phyloP scores from a whole-genome alignment of 345 rosid species.

The Moringa oleifera region DNA sequence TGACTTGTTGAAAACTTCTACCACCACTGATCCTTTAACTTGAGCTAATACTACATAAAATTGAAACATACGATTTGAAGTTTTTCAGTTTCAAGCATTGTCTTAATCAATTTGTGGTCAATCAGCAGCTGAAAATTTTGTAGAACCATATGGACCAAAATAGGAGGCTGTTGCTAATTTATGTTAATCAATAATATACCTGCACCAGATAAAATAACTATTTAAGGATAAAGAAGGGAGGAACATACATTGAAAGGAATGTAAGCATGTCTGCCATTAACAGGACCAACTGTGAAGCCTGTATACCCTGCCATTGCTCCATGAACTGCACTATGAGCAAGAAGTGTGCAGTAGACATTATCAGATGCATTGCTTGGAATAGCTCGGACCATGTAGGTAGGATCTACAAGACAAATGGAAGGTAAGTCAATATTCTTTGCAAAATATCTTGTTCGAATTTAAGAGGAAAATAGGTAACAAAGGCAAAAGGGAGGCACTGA shows the following conservation, averaged over 20 bases:
- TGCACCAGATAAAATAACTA: not conserved
- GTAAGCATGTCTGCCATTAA: constrained; percentile 76
- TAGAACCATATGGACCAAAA: too few relatives aligned
- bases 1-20: too few relatives aligned
- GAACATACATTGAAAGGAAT: constrained; percentile 62
- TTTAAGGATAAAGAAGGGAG: constrained; percentile 1
- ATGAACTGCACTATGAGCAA: constrained; percentile 83
- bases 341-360: constrained; percentile 86
- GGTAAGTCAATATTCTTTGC: constrained; percentile 10
- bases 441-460: constrained; percentile 13
- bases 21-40: too few relatives aligned
- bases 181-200: not conserved
- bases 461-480: constrained; percentile 1
- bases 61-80: too few relatives aligned
- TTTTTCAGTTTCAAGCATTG: too few relatives aligned
- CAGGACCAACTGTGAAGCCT: constrained; percentile 75
- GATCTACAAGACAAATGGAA: constrained; percentile 49
- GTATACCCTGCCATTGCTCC: constrained; percentile 95
- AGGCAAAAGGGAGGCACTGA: constrained; percentile 14
- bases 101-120: too few relatives aligned
- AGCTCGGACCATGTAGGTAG: constrained; percentile 89
- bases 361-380: constrained; percentile 80
- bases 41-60: too few relatives aligned
- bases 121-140: too few relatives aligned
- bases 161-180: not conserved